phyloP scores from a whole-genome alignment of 2,329 filamentous ascomycete genomes.

The Blumeria graminis region DNA sequence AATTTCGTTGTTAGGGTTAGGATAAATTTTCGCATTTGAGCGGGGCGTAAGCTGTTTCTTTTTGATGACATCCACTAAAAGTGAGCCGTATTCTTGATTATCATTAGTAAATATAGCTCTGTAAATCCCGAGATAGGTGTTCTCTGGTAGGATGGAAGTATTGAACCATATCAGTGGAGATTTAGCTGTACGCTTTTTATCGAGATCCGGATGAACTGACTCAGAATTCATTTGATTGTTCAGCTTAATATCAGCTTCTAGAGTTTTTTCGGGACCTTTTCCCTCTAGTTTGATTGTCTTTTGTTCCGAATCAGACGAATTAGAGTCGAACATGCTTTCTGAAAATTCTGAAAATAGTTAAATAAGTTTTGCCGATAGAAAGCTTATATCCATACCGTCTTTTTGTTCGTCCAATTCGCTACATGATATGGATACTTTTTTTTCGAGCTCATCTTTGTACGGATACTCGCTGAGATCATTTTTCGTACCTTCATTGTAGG shows the following conservation, averaged over 20 bases:
- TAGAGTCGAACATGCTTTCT: conserved; percentile 74
- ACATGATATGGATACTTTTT: conserved; percentile 50
- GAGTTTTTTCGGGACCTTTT: conserved; percentile 47
- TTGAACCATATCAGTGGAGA: conserved; percentile 68
- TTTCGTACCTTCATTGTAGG: conserved; percentile 9
- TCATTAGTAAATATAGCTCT: conserved; percentile 50
- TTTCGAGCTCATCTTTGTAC: conserved; percentile 21
- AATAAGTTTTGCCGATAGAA: conserved; percentile 66
- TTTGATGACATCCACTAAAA: conserved; percentile 42
- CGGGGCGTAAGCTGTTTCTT: conserved; percentile 54
- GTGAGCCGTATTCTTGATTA: conserved; percentile 39
- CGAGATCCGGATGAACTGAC: conserved; percentile 22
- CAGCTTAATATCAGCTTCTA: conserved; percentile 46
- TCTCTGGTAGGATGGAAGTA: conserved; percentile 48
- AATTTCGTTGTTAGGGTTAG: conserved; percentile 32
- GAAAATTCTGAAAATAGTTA: conserved; percentile 37
- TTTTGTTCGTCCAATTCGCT: conserved; percentile 55
- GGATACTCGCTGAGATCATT: conserved; percentile 6
- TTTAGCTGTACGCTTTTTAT: conserved; percentile 30
- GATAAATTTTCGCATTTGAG: conserved; percentile 20
- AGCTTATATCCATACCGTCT: conserved; percentile 66
- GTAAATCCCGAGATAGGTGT: conserved; percentile 69
- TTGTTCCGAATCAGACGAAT: conserved; percentile 35
- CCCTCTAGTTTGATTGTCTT: conserved; percentile 41
- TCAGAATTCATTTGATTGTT: conserved; percentile 15